Conservation (phyloP, 768 basidiomycete genomes). For the Macrolepiota fuliginosa region DNA sequence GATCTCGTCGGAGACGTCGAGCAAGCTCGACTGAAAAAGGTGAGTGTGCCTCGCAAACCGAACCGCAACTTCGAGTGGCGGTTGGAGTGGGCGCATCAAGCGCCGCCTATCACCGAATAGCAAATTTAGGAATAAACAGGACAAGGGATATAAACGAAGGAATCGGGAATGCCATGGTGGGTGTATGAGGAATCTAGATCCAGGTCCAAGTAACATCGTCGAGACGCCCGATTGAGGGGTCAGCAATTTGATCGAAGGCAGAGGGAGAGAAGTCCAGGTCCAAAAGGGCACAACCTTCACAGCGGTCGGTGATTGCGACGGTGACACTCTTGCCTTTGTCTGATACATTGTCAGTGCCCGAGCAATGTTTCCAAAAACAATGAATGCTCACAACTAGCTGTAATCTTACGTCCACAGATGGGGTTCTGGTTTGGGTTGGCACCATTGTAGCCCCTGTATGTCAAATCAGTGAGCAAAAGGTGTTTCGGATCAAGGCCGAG, state of each 20-base stretch:
- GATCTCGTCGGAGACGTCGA: conserved; percentile 18
- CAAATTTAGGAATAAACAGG: conserved; percentile 10
- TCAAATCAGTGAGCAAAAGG: conserved; percentile 2
- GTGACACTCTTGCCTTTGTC: conserved; percentile 49
- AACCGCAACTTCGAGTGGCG: not conserved
- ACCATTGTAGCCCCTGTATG: conserved; percentile 48
- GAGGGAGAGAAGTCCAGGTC: conserved; percentile 64
- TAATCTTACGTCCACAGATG: conserved; percentile 53
- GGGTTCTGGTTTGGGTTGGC: conserved; percentile 76
- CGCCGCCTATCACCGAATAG: conserved; percentile 22
- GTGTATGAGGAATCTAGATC: conserved; percentile 24
- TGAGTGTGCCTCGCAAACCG: conserved; percentile 8
- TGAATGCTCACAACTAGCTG: conserved; percentile 46
- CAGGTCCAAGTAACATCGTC: conserved; percentile 48
- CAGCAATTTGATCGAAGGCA: conserved; percentile 53
- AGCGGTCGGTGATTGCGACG: conserved; percentile 61
- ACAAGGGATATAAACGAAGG: conserved; percentile 9
- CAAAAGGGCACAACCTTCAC: conserved; percentile 46
- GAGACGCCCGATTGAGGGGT: conserved; percentile 47
- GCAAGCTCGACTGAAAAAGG: conserved; percentile 24
- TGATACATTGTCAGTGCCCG: conserved; percentile 23
- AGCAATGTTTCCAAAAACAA: not conserved
- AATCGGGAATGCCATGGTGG: conserved; percentile 10
- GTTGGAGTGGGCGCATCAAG: conserved; percentile 23
- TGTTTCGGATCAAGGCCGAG: not conserved